Evolutionary conservation across 768 basidiomycete species (phyloP).

Genomic region (Collybiopsis luxurians): DNA sequence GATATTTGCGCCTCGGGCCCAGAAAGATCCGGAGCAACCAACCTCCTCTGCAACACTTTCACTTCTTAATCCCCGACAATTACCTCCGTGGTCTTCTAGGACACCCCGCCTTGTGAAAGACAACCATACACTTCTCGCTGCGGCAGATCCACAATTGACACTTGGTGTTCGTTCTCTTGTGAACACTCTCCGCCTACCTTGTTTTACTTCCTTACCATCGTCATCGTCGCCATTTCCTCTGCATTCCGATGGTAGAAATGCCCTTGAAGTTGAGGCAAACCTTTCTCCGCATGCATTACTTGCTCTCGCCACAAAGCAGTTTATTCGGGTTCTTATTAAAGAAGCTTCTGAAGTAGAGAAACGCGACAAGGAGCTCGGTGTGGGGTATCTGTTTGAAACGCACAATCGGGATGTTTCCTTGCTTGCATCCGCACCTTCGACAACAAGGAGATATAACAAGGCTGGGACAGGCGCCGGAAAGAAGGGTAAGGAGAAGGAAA

Average conservation of each 20-base stretch:
- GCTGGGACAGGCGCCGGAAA: slow-evolving; percentile 11
- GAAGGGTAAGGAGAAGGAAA: slow-evolving; percentile 12
- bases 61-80: neutral
- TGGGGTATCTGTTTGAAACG: neutral
- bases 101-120: slow-evolving; percentile 1
- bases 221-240: neutral
- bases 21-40: neutral
- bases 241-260: neutral
- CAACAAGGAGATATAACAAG: neutral
- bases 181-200: slow-evolving; percentile 21
- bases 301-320: slow-evolving; percentile 29
- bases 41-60: neutral
- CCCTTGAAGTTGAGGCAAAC: slow-evolving; percentile 23
- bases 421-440: neutral
- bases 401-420: slow-evolving; percentile 11
- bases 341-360: slow-evolving; percentile 34
- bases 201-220: slow-evolving; percentile 13
- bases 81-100: slow-evolving; percentile 6
- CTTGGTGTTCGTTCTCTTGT: slow-evolving; percentile 28
- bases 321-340: slow-evolving; percentile 33
- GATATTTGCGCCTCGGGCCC: neutral
- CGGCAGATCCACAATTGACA: slow-evolving; percentile 30
- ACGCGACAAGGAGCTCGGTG: slow-evolving; percentile 25
- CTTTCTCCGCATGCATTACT: slow-evolving; percentile 42
- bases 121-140: slow-evolving; percentile 20